Percentiles rank a stretch among this genome's conserved stretches.
phyloP scores from a whole-genome alignment of 2,329 filamentous ascomycete species.

The Blastomyces percursus region DNA sequence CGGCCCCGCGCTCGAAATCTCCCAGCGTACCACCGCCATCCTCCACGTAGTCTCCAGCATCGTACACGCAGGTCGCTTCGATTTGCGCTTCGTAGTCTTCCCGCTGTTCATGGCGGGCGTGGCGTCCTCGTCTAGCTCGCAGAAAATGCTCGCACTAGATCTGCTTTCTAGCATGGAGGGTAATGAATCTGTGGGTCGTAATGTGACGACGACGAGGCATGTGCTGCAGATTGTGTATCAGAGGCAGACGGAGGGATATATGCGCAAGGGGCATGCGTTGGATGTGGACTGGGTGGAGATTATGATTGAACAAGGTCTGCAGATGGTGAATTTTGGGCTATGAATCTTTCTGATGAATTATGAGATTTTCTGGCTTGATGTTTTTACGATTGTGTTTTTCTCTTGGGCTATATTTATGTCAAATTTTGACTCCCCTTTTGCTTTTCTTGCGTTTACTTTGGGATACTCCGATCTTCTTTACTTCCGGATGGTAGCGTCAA shows the following conservation, averaged over 20 bases:
- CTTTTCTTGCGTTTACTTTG: neutral
- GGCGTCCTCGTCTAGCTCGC: conserved; percentile 29
- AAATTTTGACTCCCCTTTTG: neutral
- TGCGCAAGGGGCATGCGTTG: conserved; percentile 30
- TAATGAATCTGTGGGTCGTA: conserved; percentile 38
- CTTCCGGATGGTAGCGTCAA: neutral
- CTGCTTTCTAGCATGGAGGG: conserved; percentile 39
- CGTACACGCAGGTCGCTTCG: conserved; percentile 28
- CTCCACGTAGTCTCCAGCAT: conserved; percentile 35
- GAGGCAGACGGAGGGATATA: conserved; percentile 34
- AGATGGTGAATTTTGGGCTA: conserved; percentile 43
- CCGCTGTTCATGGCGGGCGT: conserved; percentile 46
- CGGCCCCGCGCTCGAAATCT: conserved; percentile 33
- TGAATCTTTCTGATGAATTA: conserved; percentile 20
- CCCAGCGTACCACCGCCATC: conserved; percentile 36
- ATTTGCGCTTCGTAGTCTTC: conserved; percentile 41
- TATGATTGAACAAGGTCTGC: conserved; percentile 36
- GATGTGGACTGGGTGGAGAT: conserved; percentile 43
- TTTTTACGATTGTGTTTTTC: conserved; percentile 1
- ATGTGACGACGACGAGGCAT: conserved; percentile 35
- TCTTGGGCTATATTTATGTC: neutral
- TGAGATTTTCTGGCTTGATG: conserved; percentile 3
- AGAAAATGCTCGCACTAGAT: conserved; percentile 40
- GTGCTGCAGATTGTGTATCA: conserved; percentile 41
- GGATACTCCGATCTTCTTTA: neutral